Conservation (phyloP, 371 early-diverging fungal species). For the Mucor plumbeus region DNA sequence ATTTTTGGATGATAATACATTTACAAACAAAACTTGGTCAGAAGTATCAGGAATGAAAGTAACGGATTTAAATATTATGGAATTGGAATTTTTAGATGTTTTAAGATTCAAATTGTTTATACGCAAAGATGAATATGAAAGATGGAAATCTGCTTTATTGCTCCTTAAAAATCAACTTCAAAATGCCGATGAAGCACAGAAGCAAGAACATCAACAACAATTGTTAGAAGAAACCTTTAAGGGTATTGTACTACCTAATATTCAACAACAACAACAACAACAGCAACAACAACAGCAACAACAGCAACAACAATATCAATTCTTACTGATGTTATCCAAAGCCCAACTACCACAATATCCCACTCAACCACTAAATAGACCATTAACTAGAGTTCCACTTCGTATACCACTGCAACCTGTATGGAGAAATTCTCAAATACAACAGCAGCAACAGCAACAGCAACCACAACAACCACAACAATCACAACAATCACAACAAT, state of each 20-base stretch:
- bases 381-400: slow-evolving; percentile 22
- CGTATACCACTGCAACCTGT: slow-evolving; percentile 27
- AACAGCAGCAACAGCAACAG: background rate
- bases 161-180: slow-evolving; percentile 34
- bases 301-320: slow-evolving; percentile 16
- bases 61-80: slow-evolving; percentile 70
- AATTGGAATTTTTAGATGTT: slow-evolving; percentile 68
- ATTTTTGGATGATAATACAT: slow-evolving; percentile 71
- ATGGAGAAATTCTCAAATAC: slow-evolving; percentile 14
- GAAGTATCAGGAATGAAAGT: slow-evolving; percentile 68
- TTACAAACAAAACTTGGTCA: slow-evolving; percentile 74
- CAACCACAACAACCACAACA: slow-evolving; percentile 3
- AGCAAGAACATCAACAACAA: no score
- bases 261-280: slow-evolving; percentile 20
- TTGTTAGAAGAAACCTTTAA: slow-evolving; percentile 45
- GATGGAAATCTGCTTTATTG: slow-evolving; percentile 44
- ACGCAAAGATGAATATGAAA: slow-evolving; percentile 58
- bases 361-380: slow-evolving; percentile 17
- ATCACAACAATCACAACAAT: no score
- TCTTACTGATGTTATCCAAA: slow-evolving; percentile 17
- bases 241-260: slow-evolving; percentile 36
- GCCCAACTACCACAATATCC: slow-evolving; percentile 26
- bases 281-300: slow-evolving; percentile 16
- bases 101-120: slow-evolving; percentile 61
- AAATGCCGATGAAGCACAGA: slow-evolving; percentile 30